Evolutionary conservation across 768 basidiomycete species (phyloP).

Genomic region (Cystobasidium onofrii): DNA sequence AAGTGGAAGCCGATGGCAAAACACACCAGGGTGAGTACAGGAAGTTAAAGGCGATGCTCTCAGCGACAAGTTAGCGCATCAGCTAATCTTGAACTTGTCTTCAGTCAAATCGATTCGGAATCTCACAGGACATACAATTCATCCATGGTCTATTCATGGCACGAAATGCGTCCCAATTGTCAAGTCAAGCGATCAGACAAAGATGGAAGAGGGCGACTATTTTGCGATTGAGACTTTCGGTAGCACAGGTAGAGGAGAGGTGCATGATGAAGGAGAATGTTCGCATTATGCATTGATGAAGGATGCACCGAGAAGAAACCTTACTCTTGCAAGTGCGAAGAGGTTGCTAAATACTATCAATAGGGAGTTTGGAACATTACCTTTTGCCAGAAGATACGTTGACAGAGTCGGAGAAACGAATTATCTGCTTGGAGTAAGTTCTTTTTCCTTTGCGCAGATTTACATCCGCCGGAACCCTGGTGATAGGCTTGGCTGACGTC

Average conservation of each 20-base stretch:
- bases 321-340: constrained; percentile 78
- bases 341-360: constrained; percentile 77
- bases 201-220: constrained; percentile 99
- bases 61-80: too few species aligned
- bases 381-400: constrained; percentile 90
- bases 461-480: too few species aligned
- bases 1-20: constrained; percentile 73
- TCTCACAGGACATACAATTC: constrained; percentile 67
- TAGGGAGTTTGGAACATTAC: constrained; percentile 85
- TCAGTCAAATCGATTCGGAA: constrained; percentile 83
- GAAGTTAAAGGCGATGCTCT: too few species aligned
- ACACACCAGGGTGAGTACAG: constrained; percentile 18
- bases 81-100: too few species aligned
- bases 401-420: constrained; percentile 86
- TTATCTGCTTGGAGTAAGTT: constrained; percentile 72
- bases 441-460: not conserved
- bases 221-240: constrained; percentile 99
- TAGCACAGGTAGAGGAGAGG: constrained; percentile 82
- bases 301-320: constrained; percentile 62
- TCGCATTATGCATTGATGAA: constrained; percentile 79
- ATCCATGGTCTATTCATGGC: constrained; percentile 56
- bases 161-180: constrained; percentile 83
- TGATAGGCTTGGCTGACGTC: too few species aligned
- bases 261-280: constrained; percentile 79
- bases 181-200: constrained; percentile 51